Conservation (phyloP, 176 grass and related monocot species). For the Aegilops bicornis region DNA sequence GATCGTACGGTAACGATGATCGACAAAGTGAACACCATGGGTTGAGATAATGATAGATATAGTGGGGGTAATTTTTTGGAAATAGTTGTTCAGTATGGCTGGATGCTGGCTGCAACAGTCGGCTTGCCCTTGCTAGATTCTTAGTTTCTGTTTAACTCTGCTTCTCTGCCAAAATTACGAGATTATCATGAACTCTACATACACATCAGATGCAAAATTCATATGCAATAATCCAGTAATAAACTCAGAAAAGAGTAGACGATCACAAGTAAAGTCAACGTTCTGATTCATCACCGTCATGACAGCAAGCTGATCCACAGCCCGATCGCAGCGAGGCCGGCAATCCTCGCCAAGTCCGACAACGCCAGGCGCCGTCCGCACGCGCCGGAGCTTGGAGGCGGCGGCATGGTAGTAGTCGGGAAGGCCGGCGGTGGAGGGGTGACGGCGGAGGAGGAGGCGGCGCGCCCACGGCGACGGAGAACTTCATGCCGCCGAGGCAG, state of each 20-base stretch:
- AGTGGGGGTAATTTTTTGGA: too few species aligned
- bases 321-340: slow-evolving; percentile 7
- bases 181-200: too few species aligned
- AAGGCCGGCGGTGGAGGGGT: background rate
- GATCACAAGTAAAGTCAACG: background rate
- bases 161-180: too few species aligned
- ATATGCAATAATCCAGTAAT: background rate
- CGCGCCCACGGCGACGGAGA: slow-evolving; percentile 46
- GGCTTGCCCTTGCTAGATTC: too few species aligned
- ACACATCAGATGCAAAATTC: too few species aligned
- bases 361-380: background rate
- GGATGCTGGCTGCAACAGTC: too few species aligned
- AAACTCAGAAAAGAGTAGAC: background rate
- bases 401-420: background rate
- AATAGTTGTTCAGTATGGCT: too few species aligned
- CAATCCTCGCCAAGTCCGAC: background rate
- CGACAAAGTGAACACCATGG: too few species aligned
- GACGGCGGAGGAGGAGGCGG: background rate
- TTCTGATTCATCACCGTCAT: background rate
- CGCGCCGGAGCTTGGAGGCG: slow-evolving; percentile 24
- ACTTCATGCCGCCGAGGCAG: slow-evolving; percentile 81
- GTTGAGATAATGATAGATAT: too few species aligned
- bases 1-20: too few species aligned
- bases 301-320: slow-evolving; percentile 17
- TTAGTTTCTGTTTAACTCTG: too few species aligned